Conservation (phyloP, 192 early-diverging fungal genomes). For the Rhizophagus prolifer region DNA sequence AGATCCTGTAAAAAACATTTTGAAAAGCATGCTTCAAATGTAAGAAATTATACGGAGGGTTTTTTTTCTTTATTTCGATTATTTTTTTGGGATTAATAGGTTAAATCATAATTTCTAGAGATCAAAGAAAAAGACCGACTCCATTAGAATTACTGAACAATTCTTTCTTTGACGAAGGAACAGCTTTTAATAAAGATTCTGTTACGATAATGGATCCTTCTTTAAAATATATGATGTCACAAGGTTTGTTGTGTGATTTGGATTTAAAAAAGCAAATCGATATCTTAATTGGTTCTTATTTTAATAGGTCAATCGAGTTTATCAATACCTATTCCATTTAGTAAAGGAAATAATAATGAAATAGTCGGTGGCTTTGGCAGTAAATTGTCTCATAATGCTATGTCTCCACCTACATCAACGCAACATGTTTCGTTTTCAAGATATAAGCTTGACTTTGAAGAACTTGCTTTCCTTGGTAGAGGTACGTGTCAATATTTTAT, state of each 20-base stretch:
- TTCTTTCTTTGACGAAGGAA: slow-evolving; percentile 62
- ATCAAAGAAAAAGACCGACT: slow-evolving; percentile 70
- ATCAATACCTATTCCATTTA: slow-evolving; percentile 27
- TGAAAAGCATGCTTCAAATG: slow-evolving; percentile 59
- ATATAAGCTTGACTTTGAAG: slow-evolving; percentile 75
- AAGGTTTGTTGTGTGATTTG: neutral
- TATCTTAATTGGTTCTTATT: neutral
- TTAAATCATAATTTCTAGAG: slow-evolving; percentile 28
- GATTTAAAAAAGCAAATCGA: neutral
- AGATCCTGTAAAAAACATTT: slow-evolving; percentile 44
- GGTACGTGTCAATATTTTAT: slow-evolving; percentile 8
- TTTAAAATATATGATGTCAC: slow-evolving; percentile 7
- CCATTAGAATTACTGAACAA: slow-evolving; percentile 73
- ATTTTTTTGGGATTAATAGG: neutral
- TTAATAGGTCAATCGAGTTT: slow-evolving; percentile 1
- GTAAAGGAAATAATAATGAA: slow-evolving; percentile 7
- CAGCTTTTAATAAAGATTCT: neutral
- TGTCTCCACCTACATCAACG: slow-evolving; percentile 30
- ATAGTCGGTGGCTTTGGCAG: neutral
- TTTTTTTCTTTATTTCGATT: neutral
- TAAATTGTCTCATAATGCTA: slow-evolving; percentile 35
- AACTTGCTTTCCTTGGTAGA: slow-evolving; percentile 72
- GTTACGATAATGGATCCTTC: neutral
- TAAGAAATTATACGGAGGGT: neutral
- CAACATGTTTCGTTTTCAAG: slow-evolving; percentile 52